Evolutionary conservation across 305 asterid genomes (phyloP).

Genomic region (Ilex paraguariensis): DNA sequence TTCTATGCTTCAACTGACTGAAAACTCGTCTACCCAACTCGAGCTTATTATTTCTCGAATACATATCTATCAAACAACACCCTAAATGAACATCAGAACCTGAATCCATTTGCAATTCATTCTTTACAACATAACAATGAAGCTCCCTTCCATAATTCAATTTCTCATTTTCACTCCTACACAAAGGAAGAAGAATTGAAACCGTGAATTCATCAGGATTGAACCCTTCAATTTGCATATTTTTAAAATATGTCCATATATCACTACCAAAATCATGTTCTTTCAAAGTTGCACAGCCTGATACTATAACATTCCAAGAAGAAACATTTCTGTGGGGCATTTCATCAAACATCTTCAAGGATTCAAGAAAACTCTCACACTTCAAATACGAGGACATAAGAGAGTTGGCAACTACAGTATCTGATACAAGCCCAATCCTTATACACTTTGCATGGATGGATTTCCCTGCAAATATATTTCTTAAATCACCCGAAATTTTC

Average conservation of each 20-base stretch:
- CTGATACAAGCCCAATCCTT: slow-evolving; percentile 41
- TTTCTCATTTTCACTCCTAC: slow-evolving; percentile 21
- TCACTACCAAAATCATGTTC: slow-evolving; percentile 7
- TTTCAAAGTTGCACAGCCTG: slow-evolving; percentile 33
- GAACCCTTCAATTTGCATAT: slow-evolving; percentile 52
- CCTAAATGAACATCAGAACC: slow-evolving; percentile 49
- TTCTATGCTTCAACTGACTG: slow-evolving; percentile 30
- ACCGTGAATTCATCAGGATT: slow-evolving; percentile 41
- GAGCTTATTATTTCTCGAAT: slow-evolving; percentile 37
- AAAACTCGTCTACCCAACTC: slow-evolving; percentile 48
- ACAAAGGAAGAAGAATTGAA: slow-evolving; percentile 45
- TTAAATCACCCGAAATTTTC: slow-evolving; percentile 38
- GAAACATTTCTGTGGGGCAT: slow-evolving; percentile 46
- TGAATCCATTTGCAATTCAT: slow-evolving; percentile 27
- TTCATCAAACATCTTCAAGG: slow-evolving; percentile 57
- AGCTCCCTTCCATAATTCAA: slow-evolving; percentile 47
- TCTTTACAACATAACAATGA: slow-evolving; percentile 44
- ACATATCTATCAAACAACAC: slow-evolving; percentile 66
- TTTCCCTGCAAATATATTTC: slow-evolving; percentile 35
- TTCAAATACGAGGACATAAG: slow-evolving; percentile 51
- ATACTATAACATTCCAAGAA: slow-evolving; percentile 57
- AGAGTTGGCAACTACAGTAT: slow-evolving; percentile 58
- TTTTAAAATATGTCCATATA: slow-evolving; percentile 42
- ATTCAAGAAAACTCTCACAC: slow-evolving; percentile 33
- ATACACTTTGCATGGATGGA: slow-evolving; percentile 41